Conservation (phyloP, 2,329 filamentous ascomycete genomes). For the Cercospora sp. region DNA sequence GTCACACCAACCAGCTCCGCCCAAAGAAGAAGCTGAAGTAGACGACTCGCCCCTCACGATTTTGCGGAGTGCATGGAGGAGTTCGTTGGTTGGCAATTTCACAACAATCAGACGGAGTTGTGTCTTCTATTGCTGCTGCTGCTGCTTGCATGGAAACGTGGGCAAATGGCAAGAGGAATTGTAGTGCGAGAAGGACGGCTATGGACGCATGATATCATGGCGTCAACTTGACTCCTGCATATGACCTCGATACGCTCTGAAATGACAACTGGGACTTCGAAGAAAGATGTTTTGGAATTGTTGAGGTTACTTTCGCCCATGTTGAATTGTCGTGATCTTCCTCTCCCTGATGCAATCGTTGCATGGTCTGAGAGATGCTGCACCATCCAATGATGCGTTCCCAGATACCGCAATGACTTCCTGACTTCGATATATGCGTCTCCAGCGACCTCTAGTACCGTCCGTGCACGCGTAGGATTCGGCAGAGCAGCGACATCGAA, state of each 20-base stretch:
- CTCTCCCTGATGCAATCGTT: background rate
- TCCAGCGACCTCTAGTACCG: background rate
- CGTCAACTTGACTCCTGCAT: constrained; percentile 18
- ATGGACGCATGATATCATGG: constrained; percentile 7
- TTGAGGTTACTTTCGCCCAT: background rate
- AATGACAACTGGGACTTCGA: constrained; percentile 18
- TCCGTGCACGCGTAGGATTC: background rate
- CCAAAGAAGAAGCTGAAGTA: constrained; percentile 99
- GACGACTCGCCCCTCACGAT: constrained; percentile 19
- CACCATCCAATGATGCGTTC: background rate
- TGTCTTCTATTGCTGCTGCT: background rate
- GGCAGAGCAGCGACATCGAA: background rate
- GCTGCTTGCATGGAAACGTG: constrained; percentile 3
- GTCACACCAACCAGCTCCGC: constrained; percentile 99
- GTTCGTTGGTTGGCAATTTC: constrained; percentile 12
- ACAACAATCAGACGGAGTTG: background rate
- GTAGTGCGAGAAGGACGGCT: constrained; percentile 15
- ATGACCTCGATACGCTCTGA: constrained; percentile 11
- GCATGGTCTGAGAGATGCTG: background rate
- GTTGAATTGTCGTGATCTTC: background rate
- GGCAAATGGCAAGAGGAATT: constrained; percentile 7
- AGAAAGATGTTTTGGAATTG: background rate
- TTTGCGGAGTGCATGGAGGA: constrained; percentile 8
- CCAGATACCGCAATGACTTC: background rate
- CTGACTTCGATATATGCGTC: background rate